Evolutionary conservation across 257 asterid species (phyloP), one percentile per base, ranked within the genome.

Genomic region (Jacaranda mimosifolia): DNA sequence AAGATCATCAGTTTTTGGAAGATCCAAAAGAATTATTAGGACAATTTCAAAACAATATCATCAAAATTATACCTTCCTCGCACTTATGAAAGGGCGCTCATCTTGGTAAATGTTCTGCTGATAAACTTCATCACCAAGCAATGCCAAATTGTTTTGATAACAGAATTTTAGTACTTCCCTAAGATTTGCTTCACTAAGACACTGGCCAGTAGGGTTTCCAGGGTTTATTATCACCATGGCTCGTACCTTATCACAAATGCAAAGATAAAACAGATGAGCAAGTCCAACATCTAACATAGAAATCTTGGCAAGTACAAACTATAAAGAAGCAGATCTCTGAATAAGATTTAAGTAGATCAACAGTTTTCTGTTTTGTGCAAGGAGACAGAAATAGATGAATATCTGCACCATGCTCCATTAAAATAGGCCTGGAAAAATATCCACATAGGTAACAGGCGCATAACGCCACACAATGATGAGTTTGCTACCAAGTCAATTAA

Each of bases 141-240:
- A 85, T 15, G 85, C 95, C 81, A 95, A 68, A 62, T 89, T 91
- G 88, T 95, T 94, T 80, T 85, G 89, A 86, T 91, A 88, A 85
- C 99, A 95, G 83, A 91, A 93, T 43, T 73, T 83, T 17, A 95
- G 3, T 4, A 95, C 81, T 75, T 91, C 93, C 78, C 39, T 85
- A 53, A 95, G 88, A 86, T 95, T 95, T 46, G 93, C 92, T 79
- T 59, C 91, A 69, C 99, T 93, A 38, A 95, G 97, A 76, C 99
- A 95, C 81, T 95, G 99, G 39, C 99, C 99, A 3, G 98, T 95
- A 7, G 98, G 99, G 73, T 95, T 95, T 66, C 99, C 99, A 3
- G 99, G 98, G 87, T 95, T 95, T 80, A 95, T 95, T 64, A 95
- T 93, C 90, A 93, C 99, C 99, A 95, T 95, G 65, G 99, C 99